Evolutionary conservation across 108 stramenopile species (phyloP).

Genomic region (Cyclotella cryptica): DNA sequence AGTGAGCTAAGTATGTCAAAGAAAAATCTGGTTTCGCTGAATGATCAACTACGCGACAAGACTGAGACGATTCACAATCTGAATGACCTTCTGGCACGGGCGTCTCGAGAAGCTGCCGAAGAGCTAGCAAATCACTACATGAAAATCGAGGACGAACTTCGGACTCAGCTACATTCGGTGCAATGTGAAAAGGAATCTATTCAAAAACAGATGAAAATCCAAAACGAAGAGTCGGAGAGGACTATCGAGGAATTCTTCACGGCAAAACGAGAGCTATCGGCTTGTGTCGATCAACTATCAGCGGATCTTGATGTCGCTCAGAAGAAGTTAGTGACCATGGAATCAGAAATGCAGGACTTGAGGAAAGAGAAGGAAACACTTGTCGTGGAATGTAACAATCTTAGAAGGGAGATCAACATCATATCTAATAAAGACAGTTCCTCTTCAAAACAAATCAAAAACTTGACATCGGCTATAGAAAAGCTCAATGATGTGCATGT

Average conservation of each 20-base stretch:
- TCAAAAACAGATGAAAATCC: conserved; percentile 21
- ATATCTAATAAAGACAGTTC: neutral
- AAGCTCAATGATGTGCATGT: conserved; percentile 23
- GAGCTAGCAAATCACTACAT: conserved; percentile 46
- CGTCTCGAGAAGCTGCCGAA: conserved; percentile 23
- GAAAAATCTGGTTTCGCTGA: neutral
- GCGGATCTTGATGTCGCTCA: conserved; percentile 6
- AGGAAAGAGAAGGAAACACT: conserved; percentile 4
- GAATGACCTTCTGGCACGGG: conserved; percentile 20
- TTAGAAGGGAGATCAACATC: conserved; percentile 9
- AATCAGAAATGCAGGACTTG: neutral
- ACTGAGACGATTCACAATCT: conserved; percentile 20
- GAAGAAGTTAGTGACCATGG: neutral
- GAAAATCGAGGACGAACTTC: conserved; percentile 54
- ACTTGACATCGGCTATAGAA: conserved; percentile 18
- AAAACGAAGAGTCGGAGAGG: conserved; percentile 29
- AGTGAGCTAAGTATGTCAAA: conserved; percentile 17
- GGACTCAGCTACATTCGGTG: conserved; percentile 33
- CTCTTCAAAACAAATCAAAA: conserved; percentile 10
- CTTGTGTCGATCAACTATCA: conserved; percentile 17
- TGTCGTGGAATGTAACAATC: neutral
- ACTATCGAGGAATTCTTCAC: conserved; percentile 31
- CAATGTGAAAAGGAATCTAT: conserved; percentile 37
- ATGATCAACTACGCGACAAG: conserved; percentile 23
- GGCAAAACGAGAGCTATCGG: conserved; percentile 38